Base-by-base conservation (phyloP, 257 asterid species). In the Petrea volubilis region DNA sequence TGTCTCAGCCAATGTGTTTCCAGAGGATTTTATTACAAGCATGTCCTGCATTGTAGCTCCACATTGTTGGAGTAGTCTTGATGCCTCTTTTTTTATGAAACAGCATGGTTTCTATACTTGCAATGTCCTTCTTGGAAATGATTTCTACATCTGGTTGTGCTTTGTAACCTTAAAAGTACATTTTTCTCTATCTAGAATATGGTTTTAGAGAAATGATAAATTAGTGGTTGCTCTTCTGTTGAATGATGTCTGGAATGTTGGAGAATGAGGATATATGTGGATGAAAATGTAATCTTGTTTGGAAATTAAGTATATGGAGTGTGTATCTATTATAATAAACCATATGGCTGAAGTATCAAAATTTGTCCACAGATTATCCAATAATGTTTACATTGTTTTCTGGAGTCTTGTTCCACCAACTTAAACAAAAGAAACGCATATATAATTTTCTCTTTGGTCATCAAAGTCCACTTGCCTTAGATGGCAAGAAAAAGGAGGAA, bases 11-110 rank as follows among this genome's bases (percentile, higher is more conserved):
- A 56, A 47, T 51, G 46, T 59, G 46, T 33, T 59, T 60, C 63
- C 62, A 3, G 36, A 43, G 46, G 12, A 67, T 57, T 14, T 18
- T 31, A 23, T 28, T 66, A 23, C 27, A 28, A 8, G 43, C 41
- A 20, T 29, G 65, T 61, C 60, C 20, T 50, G 25, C 43, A 24
- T 57, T 57, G 53, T 13, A 21, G 29, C 27, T 34, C n/a, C 4
- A n/a, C 60, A n/a, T 58, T 23, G 38, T 60, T 29, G 27, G 47
- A 13, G 13, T 47, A 44, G 6, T n/a, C 34, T 36, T 41, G 53
- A 29, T 51, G 21, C 41, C 11, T 50, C 20, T 12, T 77, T 49
- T 70, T 65, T 72, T 68, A 57, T 70, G 53, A 51, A 68, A 46
- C 68, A 21, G 12, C 49, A 44, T 56, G 28, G 29, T 24, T 33